Conservation (phyloP, 106 monocot species). For the Allium fistulosum region DNA sequence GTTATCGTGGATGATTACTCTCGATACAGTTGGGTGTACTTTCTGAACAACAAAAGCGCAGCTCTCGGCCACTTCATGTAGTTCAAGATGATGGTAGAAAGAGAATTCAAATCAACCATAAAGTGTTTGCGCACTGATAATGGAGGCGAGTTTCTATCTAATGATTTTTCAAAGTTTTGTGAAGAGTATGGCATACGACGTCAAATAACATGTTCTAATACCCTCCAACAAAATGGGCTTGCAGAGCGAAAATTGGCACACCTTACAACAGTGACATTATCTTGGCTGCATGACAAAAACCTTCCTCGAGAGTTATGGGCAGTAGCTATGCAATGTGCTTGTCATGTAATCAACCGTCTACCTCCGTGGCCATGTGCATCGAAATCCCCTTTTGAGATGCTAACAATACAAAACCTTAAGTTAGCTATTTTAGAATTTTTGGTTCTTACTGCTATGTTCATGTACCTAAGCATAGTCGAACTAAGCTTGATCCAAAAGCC, state of each 20-base stretch:
- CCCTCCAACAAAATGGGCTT: background rate
- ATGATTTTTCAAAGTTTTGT: background rate
- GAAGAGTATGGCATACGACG: background rate
- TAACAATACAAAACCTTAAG: background rate
- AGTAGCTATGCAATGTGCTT: background rate
- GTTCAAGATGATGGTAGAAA: background rate
- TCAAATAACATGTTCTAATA: background rate
- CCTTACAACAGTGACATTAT: background rate
- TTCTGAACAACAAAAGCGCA: background rate
- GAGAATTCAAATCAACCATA: background rate
- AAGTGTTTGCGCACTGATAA: background rate
- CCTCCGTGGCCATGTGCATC: background rate
- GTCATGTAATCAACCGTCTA: background rate
- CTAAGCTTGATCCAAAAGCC: background rate
- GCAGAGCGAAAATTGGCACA: background rate
- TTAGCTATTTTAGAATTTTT: background rate
- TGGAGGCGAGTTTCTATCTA: background rate
- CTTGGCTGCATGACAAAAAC: conserved; percentile 4
- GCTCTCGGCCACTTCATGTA: background rate
- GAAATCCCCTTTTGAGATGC: background rate
- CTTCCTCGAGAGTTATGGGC: conserved; percentile 1
- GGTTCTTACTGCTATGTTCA: conserved; percentile 11
- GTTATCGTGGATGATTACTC: background rate
- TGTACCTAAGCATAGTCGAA: conserved; percentile 6
- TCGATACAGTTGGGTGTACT: background rate